These are phyloP conservation scores for Suillus occidentalis DNA, from an alignment of 768 basidiomycete species.

Conservation along the genomic window DNA sequence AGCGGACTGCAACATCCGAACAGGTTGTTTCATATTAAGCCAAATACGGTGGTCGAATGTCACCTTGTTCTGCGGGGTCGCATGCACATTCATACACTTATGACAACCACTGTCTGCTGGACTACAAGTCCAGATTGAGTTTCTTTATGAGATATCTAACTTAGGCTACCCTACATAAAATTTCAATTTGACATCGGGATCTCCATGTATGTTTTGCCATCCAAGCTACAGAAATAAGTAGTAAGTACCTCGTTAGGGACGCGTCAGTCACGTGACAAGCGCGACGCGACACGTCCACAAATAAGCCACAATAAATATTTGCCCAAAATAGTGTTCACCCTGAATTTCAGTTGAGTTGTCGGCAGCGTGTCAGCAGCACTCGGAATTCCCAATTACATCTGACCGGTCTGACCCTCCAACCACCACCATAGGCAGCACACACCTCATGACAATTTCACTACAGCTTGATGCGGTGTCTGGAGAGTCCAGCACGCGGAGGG, in stretches of 20 bases:
- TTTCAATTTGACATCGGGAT: neutral
- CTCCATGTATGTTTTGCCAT: too few species aligned
- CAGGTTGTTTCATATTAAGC: constrained; percentile 34
- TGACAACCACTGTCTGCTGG: neutral
- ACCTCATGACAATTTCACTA: constrained; percentile 54
- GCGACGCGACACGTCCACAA: constrained; percentile 39
- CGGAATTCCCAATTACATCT: constrained; percentile 3
- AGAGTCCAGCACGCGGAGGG: constrained; percentile 55
- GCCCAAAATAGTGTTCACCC: constrained; percentile 11
- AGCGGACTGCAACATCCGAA: constrained; percentile 52
- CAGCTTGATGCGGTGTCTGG: constrained; percentile 44
- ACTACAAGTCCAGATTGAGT: neutral
- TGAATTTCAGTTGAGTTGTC: constrained; percentile 8
- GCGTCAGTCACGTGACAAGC: constrained; percentile 38
- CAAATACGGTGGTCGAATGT: neutral
- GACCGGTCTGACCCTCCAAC: neutral
- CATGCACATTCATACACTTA: neutral
- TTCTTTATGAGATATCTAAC: neutral
- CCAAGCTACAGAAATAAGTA: neutral
- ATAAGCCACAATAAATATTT: constrained; percentile 26
- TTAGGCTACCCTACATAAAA: neutral
- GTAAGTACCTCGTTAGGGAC: neutral
- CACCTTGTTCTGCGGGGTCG: neutral
- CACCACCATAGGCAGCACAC: neutral
- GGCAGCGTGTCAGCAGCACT: constrained; percentile 19